Evolutionary conservation across 768 basidiomycete genomes (phyloP), one percentile per base, ranked within the genome.

Genomic region (Mycena albidolilacea): DNA sequence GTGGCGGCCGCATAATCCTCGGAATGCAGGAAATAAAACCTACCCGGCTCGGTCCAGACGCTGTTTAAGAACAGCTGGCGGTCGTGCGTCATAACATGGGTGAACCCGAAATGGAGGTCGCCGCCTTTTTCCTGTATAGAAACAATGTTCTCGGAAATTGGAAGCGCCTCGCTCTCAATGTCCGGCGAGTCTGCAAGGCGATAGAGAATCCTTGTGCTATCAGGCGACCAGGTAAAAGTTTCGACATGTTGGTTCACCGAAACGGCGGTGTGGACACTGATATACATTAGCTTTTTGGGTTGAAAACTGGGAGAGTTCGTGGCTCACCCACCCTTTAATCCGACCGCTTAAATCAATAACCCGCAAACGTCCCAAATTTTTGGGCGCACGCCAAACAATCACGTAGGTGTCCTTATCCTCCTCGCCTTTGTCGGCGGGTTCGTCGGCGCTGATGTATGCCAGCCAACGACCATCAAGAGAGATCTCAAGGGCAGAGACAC

Each of bases 401-500:
- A 72, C 68, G 30, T 75, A 75, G 5, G 62, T 61, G 19, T 71
- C 70, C 23, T 69, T 72, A 14, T 65, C 52, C 46, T 72, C 59
- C 23, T 69, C 74, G 38, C 72, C 71, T 55, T 75, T 72, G 6
- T 72, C 71, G 30, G 68, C 64, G 1, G 71, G 71, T 64, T 75
- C 74, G 23, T 75, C 74, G 0, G 74, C 38, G n/a, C 71, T 72
- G 21, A 44, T 64, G 44, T 67, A 75, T 1, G 71, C 74, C 17
- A 75, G 52, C 74, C 74, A 75, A 17, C 64, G 70, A 5, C 74
- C 74, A 39, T 75, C 57, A 5, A 71, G 74, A 37, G 74, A 72
- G 48, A 75, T 64, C 55, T 55, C 37, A 14, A 66, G 72, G 17
- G 35, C 1, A 11, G 67, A 58, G 14, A 75, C 71, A 21, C 64